Conservation (phyloP, 2,329 filamentous ascomycete species). For the Cladosporium velox region DNA sequence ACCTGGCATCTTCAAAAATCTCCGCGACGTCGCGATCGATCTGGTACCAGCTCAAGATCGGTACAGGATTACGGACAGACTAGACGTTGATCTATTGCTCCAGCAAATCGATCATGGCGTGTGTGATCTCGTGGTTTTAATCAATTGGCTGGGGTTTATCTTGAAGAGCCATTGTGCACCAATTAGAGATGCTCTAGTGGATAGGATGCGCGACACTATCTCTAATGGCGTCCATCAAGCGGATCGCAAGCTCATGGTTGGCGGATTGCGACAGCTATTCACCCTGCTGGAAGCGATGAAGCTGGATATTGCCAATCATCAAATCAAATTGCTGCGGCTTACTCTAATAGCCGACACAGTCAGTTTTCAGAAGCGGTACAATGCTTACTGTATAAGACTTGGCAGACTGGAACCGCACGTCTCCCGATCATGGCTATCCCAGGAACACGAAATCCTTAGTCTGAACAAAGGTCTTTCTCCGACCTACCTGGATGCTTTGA, state of each 20-base stretch:
- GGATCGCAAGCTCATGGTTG: conserved; percentile 70
- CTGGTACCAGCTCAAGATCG: conserved; percentile 85
- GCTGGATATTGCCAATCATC: conserved; percentile 94
- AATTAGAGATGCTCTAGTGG: conserved; percentile 89
- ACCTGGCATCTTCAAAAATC: conserved; percentile 74
- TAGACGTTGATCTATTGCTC: conserved; percentile 86
- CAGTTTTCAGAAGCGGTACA: conserved; percentile 85
- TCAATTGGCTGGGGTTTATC: conserved; percentile 78
- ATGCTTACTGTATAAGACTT: conserved; percentile 67
- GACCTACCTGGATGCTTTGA: conserved; percentile 31
- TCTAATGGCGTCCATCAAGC: conserved; percentile 71
- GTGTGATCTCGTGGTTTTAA: conserved; percentile 78
- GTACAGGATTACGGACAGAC: conserved; percentile 73
- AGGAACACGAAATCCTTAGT: conserved; percentile 21
- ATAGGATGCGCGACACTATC: conserved; percentile 82
- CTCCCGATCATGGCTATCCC: conserved; percentile 44
- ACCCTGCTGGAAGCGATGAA: conserved; percentile 94
- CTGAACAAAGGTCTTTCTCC: conserved; percentile 19
- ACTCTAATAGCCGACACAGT: conserved; percentile 88
- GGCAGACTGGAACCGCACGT: conserved; percentile 42
- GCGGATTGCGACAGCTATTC: conserved; percentile 77
- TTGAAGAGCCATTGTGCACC: conserved; percentile 94
- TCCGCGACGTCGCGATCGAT: conserved; percentile 85
- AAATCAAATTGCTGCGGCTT: conserved; percentile 83
- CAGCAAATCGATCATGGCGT: conserved; percentile 87